phyloP scores from a whole-genome alignment of 75 land plant species.

The Picea glauca region DNA sequence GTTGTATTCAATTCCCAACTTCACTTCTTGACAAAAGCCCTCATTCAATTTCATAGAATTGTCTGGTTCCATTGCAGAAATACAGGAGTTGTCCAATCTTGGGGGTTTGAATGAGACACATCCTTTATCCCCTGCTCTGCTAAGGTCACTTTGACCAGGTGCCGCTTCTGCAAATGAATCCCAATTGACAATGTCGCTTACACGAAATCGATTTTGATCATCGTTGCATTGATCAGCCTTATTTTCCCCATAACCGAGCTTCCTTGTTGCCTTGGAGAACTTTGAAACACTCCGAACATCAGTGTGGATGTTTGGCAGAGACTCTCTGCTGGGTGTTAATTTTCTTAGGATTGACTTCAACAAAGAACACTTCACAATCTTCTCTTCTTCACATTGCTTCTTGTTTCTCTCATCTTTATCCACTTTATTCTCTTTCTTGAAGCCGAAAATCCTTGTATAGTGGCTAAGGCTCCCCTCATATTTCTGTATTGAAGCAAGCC shows the following conservation, averaged over 20 bases:
- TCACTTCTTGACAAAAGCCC: not conserved
- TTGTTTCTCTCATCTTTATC: not conserved
- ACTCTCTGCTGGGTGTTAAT: not conserved
- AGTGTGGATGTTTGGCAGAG: not conserved
- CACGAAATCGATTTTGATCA: not conserved
- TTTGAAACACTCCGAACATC: slow-evolving; percentile 3
- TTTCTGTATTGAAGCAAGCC: not conserved
- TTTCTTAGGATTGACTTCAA: slow-evolving; percentile 6
- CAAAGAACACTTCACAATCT: slow-evolving; percentile 4
- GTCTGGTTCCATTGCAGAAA: not conserved
- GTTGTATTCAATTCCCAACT: not conserved
- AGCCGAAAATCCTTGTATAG: not conserved
- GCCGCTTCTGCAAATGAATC: slow-evolving; percentile 2
- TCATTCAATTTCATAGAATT: not conserved
- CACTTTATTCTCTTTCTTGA: not conserved
- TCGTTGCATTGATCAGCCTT: not conserved
- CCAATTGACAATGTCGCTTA: slow-evolving; percentile 3
- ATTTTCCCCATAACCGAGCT: not conserved
- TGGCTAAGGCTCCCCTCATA: not conserved
- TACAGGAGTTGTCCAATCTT: not conserved
- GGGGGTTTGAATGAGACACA: not conserved
- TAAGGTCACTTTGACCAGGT: not conserved
- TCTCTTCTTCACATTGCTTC: not conserved
- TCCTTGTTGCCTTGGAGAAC: not conserved
- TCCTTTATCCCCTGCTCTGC: not conserved